Evolutionary conservation across 345 rosid species (phyloP).

Genomic region (Eucalyptus pauciflora): DNA sequence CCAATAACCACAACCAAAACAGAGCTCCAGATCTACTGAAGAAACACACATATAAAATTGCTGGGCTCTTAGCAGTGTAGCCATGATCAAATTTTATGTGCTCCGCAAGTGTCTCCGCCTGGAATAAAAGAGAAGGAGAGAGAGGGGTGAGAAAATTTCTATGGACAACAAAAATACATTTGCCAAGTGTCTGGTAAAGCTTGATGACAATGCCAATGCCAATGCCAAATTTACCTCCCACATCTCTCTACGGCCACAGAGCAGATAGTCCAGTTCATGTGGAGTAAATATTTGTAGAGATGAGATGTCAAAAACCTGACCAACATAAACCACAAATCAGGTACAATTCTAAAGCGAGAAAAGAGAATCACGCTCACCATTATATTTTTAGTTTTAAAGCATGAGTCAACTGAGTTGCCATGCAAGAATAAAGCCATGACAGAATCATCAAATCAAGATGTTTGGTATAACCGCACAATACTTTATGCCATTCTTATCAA

Average conservation of each 20-base stretch:
- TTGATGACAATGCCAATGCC: background rate
- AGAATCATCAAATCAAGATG: background rate
- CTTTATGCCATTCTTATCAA: background rate
- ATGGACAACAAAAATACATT: background rate
- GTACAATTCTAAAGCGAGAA: background rate
- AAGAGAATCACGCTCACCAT: background rate
- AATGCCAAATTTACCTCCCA: slow-evolving; percentile 61
- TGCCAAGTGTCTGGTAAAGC: background rate
- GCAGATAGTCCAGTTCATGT: slow-evolving; percentile 78
- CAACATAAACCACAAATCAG: background rate
- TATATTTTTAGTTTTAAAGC: background rate
- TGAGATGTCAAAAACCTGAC: slow-evolving; percentile 87
- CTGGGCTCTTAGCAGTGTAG: slow-evolving; percentile 93
- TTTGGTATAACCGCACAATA: background rate
- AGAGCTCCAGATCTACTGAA: background rate
- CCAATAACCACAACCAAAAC: background rate
- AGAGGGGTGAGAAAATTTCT: background rate
- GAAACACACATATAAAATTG: slow-evolving; percentile 57
- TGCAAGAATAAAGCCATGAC: background rate
- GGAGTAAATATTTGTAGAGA: slow-evolving; percentile 93
- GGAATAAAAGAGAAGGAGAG: slow-evolving; percentile 2
- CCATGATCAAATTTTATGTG: slow-evolving; percentile 99
- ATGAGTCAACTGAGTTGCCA: background rate
- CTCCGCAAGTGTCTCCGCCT: slow-evolving; percentile 84
- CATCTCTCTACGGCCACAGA: slow-evolving; percentile 95